Conservation (phyloP, 108 stramenopile species). For the Fragilaria radians region DNA sequence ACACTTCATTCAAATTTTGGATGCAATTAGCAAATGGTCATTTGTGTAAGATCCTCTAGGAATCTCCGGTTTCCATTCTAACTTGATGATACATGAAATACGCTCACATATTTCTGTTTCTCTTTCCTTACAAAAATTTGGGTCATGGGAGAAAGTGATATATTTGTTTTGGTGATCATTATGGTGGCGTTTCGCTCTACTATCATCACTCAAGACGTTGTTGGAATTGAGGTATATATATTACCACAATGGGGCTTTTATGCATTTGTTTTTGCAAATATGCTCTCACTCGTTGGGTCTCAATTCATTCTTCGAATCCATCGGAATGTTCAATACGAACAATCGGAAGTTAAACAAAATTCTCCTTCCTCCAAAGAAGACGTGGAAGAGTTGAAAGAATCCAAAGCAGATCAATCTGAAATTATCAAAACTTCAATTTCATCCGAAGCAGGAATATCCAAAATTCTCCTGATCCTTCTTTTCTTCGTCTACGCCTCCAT, state of each 20-base stretch:
- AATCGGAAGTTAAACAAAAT: background rate
- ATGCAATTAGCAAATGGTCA: conserved; percentile 77
- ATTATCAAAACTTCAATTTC: conserved; percentile 32
- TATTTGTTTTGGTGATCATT: conserved; percentile 75
- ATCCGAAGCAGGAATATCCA: conserved; percentile 21
- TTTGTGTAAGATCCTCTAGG: conserved; percentile 57
- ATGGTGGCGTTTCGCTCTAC: conserved; percentile 78
- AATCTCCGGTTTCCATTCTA: too few species aligned
- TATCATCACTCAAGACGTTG: conserved; percentile 20
- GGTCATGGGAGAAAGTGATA: too few species aligned
- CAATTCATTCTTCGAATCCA: conserved; percentile 65
- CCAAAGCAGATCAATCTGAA: conserved; percentile 7
- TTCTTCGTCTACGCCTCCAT: conserved; percentile 23
- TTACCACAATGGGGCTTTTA: conserved; percentile 68
- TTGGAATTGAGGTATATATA: conserved; percentile 41
- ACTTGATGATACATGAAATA: too few species aligned
- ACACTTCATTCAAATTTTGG: conserved; percentile 52
- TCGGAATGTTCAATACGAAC: conserved; percentile 40
- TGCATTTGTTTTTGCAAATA: conserved; percentile 72
- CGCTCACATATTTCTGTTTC: too few species aligned
- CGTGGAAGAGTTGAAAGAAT: background rate
- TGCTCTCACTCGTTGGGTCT: conserved; percentile 54
- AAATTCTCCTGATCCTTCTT: conserved; percentile 18
- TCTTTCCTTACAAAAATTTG: too few species aligned
- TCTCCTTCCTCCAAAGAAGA: background rate